These are phyloP conservation scores for Fusarium annulatum DNA, from an alignment of 2,329 filamentous ascomycete genomes.

Conservation along the genomic window DNA sequence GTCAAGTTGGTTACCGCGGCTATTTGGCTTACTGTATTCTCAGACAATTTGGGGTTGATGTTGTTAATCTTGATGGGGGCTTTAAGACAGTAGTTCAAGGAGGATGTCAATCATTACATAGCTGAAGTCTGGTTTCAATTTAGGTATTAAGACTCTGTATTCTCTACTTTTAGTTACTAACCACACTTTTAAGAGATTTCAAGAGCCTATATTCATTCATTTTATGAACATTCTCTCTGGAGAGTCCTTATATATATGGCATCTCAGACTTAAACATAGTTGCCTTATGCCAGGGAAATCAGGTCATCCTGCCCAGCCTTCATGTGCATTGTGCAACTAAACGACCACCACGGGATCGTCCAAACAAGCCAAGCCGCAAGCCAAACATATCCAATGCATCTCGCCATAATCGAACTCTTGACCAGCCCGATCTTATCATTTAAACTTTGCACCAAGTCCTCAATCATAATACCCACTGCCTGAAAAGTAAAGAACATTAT, in stretches of 20 bases:
- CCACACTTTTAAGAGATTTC: too few relatives aligned
- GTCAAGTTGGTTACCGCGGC: neutral
- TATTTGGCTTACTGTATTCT: neutral
- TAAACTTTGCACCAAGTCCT: neutral
- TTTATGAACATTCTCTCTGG: too few relatives aligned
- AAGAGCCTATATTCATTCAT: too few relatives aligned
- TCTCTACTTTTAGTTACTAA: too few relatives aligned
- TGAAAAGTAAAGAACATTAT: neutral
- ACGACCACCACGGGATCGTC: neutral
- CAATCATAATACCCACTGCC: neutral
- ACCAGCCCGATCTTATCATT: neutral
- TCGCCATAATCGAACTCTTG: neutral
- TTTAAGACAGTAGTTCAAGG: neutral
- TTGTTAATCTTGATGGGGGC: neutral
- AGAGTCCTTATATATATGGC: too few relatives aligned
- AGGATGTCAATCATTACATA: neutral
- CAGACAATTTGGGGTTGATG: neutral
- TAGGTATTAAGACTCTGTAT: neutral
- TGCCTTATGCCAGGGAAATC: neutral
- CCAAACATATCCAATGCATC: neutral
- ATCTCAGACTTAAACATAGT: accelerated
- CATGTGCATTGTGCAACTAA: neutral
- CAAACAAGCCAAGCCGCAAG: neutral
- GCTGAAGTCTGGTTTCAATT: neutral
- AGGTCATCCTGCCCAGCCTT: neutral